phyloP scores from a whole-genome alignment of 305 asterid genomes.

The Fraxinus angustifolia region DNA sequence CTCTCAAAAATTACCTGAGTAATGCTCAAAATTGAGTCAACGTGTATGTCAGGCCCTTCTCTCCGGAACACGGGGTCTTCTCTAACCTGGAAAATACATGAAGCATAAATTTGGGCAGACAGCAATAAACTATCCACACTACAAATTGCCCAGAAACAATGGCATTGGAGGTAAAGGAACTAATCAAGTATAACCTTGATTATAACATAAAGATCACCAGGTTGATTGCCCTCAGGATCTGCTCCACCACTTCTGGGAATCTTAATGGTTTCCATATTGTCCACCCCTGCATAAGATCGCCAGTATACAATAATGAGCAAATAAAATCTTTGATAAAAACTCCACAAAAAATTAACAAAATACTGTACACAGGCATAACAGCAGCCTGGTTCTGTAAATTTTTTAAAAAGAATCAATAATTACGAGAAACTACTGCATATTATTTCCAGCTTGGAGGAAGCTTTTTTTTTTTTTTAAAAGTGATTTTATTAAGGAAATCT shows the following conservation, averaged over 20 bases:
- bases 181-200: constrained; percentile 54
- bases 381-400: background rate
- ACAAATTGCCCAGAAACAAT: background rate
- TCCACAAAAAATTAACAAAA: constrained; percentile 13
- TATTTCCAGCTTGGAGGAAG: background rate
- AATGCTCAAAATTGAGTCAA: constrained; percentile 78
- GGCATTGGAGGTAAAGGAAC: constrained; percentile 7
- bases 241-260: constrained; percentile 89
- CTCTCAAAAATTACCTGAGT: constrained; percentile 62
- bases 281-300: constrained; percentile 60
- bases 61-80: constrained; percentile 97
- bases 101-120: constrained; percentile 6
- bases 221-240: constrained; percentile 92
- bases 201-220: constrained; percentile 79
- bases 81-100: constrained; percentile 57
- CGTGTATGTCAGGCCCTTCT: constrained; percentile 90
- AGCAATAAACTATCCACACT: constrained; percentile 10
- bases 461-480: constrained; percentile 1
- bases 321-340: background rate
- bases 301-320: constrained; percentile 17
- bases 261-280: constrained; percentile 64
- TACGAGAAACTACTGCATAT: background rate
- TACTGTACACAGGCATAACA: background rate
- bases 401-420: background rate
- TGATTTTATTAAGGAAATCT: background rate